phyloP scores from a whole-genome alignment of 441 rosid genomes.

The Corymbia calophylla region DNA sequence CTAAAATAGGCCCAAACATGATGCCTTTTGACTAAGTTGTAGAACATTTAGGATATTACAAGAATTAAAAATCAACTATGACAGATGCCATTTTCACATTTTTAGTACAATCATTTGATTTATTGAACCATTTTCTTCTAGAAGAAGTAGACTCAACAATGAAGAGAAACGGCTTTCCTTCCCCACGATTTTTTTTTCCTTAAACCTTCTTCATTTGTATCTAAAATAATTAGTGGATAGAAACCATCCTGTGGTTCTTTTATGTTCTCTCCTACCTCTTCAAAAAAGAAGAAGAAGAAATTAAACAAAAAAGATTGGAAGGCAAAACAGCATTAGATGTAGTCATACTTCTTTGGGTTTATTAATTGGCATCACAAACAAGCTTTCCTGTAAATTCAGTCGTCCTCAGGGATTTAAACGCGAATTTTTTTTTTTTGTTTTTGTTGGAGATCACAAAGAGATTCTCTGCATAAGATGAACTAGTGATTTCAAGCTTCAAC shows the following conservation, averaged over 20 bases:
- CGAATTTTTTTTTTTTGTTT: not conserved
- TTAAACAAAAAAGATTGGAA: not conserved
- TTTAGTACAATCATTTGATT: not conserved
- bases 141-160: not conserved
- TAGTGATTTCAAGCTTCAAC: not conserved
- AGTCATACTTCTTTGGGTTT: not conserved
- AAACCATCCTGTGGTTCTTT: not conserved
- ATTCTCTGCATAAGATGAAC: not conserved
- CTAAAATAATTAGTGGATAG: not conserved
- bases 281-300: not conserved
- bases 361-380: not conserved
- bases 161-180: not conserved
- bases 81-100: not conserved
- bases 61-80: not conserved
- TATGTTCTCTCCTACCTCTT: not conserved
- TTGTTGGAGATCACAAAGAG: not conserved
- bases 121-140: not conserved
- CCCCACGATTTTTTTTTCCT: not conserved
- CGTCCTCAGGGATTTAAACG: not conserved
- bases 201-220: not conserved
- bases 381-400: not conserved
- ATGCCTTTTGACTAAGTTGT: not conserved
- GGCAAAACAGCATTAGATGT: not conserved
- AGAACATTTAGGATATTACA: not conserved
- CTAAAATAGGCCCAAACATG: not conserved